A percentile compares a stretch with the other conserved stretches of the same genome.
phyloP scores from a whole-genome alignment of 2,329 filamentous ascomycete genomes.

The Botrytis hyacinthi region DNA sequence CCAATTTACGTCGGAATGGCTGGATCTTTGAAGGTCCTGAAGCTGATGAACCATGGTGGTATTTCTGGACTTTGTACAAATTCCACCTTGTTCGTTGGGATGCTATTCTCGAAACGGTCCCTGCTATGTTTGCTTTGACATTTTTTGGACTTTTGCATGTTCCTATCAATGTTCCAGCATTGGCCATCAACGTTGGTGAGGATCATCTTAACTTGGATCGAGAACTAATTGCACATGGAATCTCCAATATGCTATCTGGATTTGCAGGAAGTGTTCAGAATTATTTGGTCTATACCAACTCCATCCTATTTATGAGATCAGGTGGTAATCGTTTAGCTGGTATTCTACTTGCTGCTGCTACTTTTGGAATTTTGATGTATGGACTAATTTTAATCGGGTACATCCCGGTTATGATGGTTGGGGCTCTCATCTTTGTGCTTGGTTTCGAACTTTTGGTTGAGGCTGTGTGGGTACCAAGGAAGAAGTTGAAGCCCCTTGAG shows the following conservation, averaged over 20 bases:
- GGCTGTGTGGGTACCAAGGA: conserved; percentile 83
- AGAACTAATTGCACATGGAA: conserved; percentile 87
- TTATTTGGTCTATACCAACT: conserved; percentile 97
- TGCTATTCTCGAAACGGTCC: conserved; percentile 78
- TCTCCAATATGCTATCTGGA: conserved; percentile 90
- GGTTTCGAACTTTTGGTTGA: conserved; percentile 90
- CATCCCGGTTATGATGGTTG: conserved; percentile 96
- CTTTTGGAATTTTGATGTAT: conserved; percentile 76
- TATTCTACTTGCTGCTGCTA: conserved; percentile 76
- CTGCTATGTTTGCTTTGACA: conserved; percentile 93
- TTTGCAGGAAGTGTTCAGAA: conserved; percentile 88
- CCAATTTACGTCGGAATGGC: conserved; percentile 66
- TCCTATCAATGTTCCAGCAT: conserved; percentile 93
- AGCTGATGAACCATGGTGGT: conserved; percentile 91
- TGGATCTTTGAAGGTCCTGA: conserved; percentile 90
- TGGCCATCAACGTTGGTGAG: conserved; percentile 86
- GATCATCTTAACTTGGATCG: conserved; percentile 89
- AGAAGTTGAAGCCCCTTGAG: conserved; percentile 81
- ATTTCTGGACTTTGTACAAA: conserved; percentile 94
- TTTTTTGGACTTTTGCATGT: conserved; percentile 98
- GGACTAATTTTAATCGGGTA: conserved; percentile 88
- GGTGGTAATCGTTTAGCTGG: conserved; percentile 85
- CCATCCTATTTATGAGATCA: conserved; percentile 91
- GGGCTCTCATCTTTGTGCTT: conserved; percentile 89
- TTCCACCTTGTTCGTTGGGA: conserved; percentile 79